These are phyloP conservation scores for Boletales sp. DNA, from an alignment of 768 basidiomycete genomes.

Conservation along the genomic window DNA sequence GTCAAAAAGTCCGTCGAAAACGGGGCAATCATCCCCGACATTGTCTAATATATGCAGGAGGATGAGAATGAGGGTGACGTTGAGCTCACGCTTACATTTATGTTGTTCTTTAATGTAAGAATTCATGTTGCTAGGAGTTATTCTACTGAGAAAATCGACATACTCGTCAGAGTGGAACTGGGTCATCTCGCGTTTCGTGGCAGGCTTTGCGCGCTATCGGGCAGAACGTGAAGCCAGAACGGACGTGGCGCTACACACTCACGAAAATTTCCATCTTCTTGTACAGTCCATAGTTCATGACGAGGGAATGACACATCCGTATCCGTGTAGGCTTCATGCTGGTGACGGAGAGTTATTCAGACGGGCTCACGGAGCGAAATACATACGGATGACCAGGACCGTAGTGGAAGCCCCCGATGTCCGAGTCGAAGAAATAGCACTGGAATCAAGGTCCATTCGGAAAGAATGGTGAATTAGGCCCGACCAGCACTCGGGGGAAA, in stretches of 20 bases:
- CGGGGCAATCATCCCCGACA: conserved; percentile 97
- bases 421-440: conserved; percentile 99
- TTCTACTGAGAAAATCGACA: conserved; percentile 91
- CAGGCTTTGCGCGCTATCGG: conserved; percentile 91
- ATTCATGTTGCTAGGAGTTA: conserved; percentile 94
- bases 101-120: conserved; percentile 91
- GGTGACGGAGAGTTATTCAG: background rate
- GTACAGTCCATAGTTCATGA: conserved; percentile 99
- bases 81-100: conserved; percentile 63
- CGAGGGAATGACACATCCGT: conserved; percentile 98
- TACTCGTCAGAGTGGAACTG: conserved; percentile 99
- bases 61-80: background rate
- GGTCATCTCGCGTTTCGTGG: conserved; percentile 99
- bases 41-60: conserved; percentile 57
- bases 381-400: conserved; percentile 92
- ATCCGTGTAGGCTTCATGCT: conserved; percentile 98
- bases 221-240: conserved; percentile 1
- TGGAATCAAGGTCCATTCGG: conserved; percentile 29
- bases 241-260: conserved; percentile 32
- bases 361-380: background rate
- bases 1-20: conserved; percentile 97
- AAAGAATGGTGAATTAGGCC: conserved; percentile 2
- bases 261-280: conserved; percentile 99
- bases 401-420: conserved; percentile 99
- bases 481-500: conserved; percentile 3